These are phyloP conservation scores for Macrolepiota fuliginosa DNA, from an alignment of 768 basidiomycete genomes.

Conservation along the genomic window DNA sequence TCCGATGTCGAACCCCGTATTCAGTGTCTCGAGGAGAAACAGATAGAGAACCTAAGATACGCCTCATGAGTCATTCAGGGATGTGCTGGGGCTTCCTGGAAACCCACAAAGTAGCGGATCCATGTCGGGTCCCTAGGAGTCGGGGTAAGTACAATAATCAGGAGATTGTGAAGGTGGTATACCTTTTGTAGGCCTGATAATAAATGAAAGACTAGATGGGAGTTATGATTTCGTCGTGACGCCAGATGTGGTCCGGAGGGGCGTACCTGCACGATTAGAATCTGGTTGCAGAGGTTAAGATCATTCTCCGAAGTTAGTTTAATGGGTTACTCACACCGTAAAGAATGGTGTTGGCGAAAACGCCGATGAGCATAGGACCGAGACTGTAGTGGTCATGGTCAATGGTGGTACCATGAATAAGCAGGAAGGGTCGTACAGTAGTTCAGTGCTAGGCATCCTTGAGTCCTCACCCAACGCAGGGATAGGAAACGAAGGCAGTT, in stretches of 20 bases:
- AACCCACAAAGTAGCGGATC: conserved; percentile 29
- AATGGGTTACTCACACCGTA: conserved; percentile 34
- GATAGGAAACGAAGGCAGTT: background rate
- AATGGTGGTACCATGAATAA: background rate
- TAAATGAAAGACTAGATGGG: conserved; percentile 33
- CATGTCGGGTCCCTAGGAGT: conserved; percentile 33
- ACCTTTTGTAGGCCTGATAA: conserved; percentile 39
- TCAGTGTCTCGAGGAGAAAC: conserved; percentile 40
- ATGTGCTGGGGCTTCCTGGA: background rate
- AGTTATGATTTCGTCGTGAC: background rate
- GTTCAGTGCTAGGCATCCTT: conserved; percentile 4
- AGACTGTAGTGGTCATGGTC: conserved; percentile 23
- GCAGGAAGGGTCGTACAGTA: background rate
- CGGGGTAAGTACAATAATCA: background rate
- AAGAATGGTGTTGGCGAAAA: conserved; percentile 41
- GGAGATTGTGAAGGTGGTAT: background rate
- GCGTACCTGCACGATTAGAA: conserved; percentile 34
- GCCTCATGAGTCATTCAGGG: background rate
- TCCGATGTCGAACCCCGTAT: conserved; percentile 41
- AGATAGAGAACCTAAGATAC: conserved; percentile 36
- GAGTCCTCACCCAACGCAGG: background rate
- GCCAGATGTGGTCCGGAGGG: background rate
- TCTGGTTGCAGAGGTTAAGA: conserved; percentile 18
- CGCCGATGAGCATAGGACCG: conserved; percentile 44
- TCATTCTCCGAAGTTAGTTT: background rate